Base-by-base conservation (phyloP, 2,329 filamentous ascomycete genomes). In the Ophiostoma triangulosporum region DNA sequence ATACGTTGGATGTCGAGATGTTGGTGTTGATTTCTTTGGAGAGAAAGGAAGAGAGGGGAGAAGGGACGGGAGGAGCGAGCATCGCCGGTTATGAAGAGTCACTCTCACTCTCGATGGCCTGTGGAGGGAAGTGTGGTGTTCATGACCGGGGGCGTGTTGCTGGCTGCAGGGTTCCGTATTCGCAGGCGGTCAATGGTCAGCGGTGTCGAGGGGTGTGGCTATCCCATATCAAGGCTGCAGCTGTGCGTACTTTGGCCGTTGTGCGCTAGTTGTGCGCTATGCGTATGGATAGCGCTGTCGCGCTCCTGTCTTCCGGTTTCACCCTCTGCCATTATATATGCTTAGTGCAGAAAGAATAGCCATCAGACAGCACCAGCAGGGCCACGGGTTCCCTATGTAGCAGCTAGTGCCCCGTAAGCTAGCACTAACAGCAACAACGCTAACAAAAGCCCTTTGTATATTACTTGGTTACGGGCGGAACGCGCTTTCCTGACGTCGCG, bases 11-110 rank as follows among this genome's bases (percentile, higher is more conserved):
- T 66, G 63, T 62, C 60, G 57, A 64, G 65, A 64, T 63, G 64
- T 69, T 70, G 62, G 68, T 69, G 66, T 70, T 74, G 74, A 69
- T 73, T 75, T 70, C 66, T 72, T 72, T 69, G 52, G 51, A 43
- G 54, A 56, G 51, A 48, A 29, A 56, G 65, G 61, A 65, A 64
- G 63, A 64, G 59, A 63, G 59, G 40, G 66, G 64, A 64, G 61
- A 63, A 12, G 27, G 26, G 38, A 26, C 20, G 40, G 65, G 53
- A 51, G 65, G 61, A 59, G 59, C 56, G 61, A 60, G 52, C 56
- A 62, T 60, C 57, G 56, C 27, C 50, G 55, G 57, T 64, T 64
- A 64, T 63, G 60, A 60, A 53, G 51, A 12, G 24, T 17, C 43
- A 46, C 14, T 6, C 24, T 27, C 15, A 31, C 22, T 26, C 17